phyloP scores from a whole-genome alignment of 2,329 filamentous ascomycete genomes.

The Penicillium sp. region DNA sequence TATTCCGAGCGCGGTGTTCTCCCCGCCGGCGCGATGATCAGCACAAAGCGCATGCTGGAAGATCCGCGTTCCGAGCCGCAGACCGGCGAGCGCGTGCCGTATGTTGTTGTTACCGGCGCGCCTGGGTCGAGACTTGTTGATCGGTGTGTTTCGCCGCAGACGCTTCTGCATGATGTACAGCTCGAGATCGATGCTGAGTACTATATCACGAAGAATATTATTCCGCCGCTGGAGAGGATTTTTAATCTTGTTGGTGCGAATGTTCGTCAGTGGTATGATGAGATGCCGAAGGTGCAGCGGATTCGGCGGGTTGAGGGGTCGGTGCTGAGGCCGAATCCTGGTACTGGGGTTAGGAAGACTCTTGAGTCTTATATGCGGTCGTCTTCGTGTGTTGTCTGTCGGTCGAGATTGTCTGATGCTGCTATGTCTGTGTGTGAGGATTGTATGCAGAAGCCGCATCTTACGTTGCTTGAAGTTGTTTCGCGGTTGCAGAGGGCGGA shows the following conservation, averaged over 20 bases:
- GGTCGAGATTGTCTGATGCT: conserved; percentile 52
- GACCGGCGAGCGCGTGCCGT: conserved; percentile 91
- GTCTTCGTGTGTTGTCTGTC: conserved; percentile 75
- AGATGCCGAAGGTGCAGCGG: conserved; percentile 88
- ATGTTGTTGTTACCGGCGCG: conserved; percentile 85
- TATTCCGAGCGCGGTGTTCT: conserved; percentile 74
- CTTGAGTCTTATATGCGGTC: conserved; percentile 92
- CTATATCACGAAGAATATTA: conserved; percentile 93
- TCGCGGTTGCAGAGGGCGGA: conserved; percentile 63
- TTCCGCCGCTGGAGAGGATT: conserved; percentile 91
- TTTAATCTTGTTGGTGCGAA: conserved; percentile 95
- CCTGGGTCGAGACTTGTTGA: conserved; percentile 84
- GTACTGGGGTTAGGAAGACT: conserved; percentile 54
- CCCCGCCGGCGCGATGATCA: conserved; percentile 85
- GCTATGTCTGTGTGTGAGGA: conserved; percentile 43
- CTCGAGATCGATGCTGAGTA: conserved; percentile 88
- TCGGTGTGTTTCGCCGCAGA: conserved; percentile 84
- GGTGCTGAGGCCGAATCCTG: conserved; percentile 23
- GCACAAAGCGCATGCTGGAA: conserved; percentile 77
- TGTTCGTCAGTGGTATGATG: conserved; percentile 86
- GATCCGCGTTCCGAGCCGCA: conserved; percentile 87
- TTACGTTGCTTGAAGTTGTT: conserved; percentile 64
- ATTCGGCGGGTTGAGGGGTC: conserved; percentile 60
- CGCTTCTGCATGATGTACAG: conserved; percentile 71
- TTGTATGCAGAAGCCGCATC: conserved; percentile 44